Conservation (phyloP, 495 filamentous ascomycete species). For the Terfezia boudieri region DNA sequence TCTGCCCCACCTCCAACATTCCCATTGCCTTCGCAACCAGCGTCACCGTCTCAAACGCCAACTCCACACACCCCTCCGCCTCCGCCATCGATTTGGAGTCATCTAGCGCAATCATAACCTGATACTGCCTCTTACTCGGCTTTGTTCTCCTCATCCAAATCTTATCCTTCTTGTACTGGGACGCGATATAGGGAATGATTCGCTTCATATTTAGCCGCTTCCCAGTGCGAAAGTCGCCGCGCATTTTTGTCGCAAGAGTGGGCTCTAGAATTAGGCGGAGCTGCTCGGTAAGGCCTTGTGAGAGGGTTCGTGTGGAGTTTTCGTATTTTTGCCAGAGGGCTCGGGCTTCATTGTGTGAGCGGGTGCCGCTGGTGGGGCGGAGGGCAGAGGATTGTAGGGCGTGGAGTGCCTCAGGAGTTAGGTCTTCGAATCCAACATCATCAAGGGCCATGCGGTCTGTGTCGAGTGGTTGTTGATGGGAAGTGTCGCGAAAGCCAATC, state of each 20-base stretch:
- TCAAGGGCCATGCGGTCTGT: constrained; percentile 36
- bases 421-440: neutral
- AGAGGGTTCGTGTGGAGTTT: constrained; percentile 57
- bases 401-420: constrained; percentile 5
- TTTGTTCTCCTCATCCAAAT: constrained; percentile 95
- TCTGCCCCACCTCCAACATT: constrained; percentile 82
- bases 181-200: constrained; percentile 97
- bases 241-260: constrained; percentile 84
- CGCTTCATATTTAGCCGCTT: constrained; percentile 97
- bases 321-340: constrained; percentile 73
- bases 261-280: constrained; percentile 87
- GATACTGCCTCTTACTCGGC: constrained; percentile 80
- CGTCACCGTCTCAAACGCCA: constrained; percentile 81
- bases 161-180: constrained; percentile 93
- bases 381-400: constrained; percentile 20
- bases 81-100: constrained; percentile 79
- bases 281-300: constrained; percentile 71
- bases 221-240: constrained; percentile 89
- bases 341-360: constrained; percentile 37
- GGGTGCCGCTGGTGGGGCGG: constrained; percentile 6
- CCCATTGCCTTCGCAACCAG: constrained; percentile 64
- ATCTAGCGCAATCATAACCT: constrained; percentile 92
- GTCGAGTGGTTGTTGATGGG: constrained; percentile 30
- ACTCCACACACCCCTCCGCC: constrained; percentile 24
- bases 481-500: constrained; percentile 13